Conservation (phyloP, 768 basidiomycete genomes). For the Phylloporus rhodoxanthus region DNA sequence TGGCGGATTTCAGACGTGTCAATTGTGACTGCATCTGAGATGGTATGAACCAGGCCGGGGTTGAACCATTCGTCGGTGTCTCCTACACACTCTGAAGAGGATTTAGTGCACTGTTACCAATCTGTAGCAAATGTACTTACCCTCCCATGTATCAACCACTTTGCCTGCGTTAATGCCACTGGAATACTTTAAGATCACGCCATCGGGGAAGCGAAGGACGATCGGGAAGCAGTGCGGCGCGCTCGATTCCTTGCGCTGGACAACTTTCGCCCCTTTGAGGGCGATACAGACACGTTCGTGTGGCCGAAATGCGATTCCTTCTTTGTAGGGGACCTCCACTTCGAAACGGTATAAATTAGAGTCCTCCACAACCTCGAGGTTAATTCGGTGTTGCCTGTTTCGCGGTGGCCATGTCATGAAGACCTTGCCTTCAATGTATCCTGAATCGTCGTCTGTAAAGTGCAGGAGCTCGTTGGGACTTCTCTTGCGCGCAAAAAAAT, state of each 20-base stretch:
- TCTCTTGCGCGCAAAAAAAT: slow-evolving; percentile 25
- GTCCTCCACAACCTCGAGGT: slow-evolving; percentile 22
- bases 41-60: slow-evolving; percentile 8
- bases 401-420: slow-evolving; percentile 42
- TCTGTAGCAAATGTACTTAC: slow-evolving; percentile 22
- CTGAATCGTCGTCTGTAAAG: slow-evolving; percentile 27
- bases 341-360: slow-evolving; percentile 30
- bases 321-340: slow-evolving; percentile 32
- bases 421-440: slow-evolving; percentile 38
- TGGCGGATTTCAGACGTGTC: slow-evolving; percentile 3
- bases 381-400: slow-evolving; percentile 26
- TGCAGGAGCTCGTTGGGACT: slow-evolving; percentile 31
- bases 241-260: slow-evolving; percentile 23
- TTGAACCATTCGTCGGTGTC: slow-evolving; percentile 25
- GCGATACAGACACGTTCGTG: slow-evolving; percentile 42
- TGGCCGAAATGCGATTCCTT: slow-evolving; percentile 36
- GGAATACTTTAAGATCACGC: slow-evolving; percentile 38
- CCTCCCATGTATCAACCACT: slow-evolving; percentile 38
- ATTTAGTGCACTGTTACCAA: not conserved
- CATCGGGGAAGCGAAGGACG: slow-evolving; percentile 37
- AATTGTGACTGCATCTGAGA: slow-evolving; percentile 9
- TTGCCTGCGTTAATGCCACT: slow-evolving; percentile 24
- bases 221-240: slow-evolving; percentile 35
- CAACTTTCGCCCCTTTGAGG: slow-evolving; percentile 39
- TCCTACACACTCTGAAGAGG: slow-evolving; percentile 3